Evolutionary conservation across 148 eudicot genomes (phyloP), one percentile per base, ranked within the genome.

Genomic region (Fallopia convolvulus): DNA sequence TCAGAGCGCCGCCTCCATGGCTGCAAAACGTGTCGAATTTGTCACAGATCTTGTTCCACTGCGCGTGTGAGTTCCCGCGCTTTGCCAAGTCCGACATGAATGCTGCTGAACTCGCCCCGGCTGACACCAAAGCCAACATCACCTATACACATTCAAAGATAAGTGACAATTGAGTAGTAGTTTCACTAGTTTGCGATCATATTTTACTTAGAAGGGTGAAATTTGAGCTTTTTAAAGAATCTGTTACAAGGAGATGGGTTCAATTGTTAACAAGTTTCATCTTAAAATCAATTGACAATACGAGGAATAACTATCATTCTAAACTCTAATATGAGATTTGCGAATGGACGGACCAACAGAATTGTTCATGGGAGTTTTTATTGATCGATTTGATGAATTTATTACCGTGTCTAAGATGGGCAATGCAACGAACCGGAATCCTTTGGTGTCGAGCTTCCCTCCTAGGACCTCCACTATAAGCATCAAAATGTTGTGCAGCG

Each of bases 371-470:
- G 4, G 4, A 2, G 39, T 36, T 26, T 26, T 26, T 36, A 33
- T 33, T 2, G 39, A 36, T 4, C 4, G 39, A 44, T 9, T 44
- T 44, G 47, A 44, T 6, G 7, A 7, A 39, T 6, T 15, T 10
- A 13, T 71, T 90, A 94, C 98, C 83, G 88, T 88, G 82, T 94
- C 98, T n/a, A 92, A 75, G 79, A 85, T 73, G 75, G 93, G 77
- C 80, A 89, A 66, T 1, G 80, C 33, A 6, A 76, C 80, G 48
- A 77, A 82, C 47, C 87, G 89, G 32, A 80, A 32, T 21, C 92
- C 90, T 78, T 85, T 90, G 56, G 76, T 72, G 77, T 86, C 88
- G 33, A 85, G 41, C 84, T 85, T 90, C 47, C 72, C 53, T 39
- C 90, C 87, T 0, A 80, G 63, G 26, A 79, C 41, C 32, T 79